A percentile compares a stretch with the other conserved stretches of the same genome.
Conservation (phyloP, 371 early-diverging fungal genomes). For the Mortierella sp. region DNA sequence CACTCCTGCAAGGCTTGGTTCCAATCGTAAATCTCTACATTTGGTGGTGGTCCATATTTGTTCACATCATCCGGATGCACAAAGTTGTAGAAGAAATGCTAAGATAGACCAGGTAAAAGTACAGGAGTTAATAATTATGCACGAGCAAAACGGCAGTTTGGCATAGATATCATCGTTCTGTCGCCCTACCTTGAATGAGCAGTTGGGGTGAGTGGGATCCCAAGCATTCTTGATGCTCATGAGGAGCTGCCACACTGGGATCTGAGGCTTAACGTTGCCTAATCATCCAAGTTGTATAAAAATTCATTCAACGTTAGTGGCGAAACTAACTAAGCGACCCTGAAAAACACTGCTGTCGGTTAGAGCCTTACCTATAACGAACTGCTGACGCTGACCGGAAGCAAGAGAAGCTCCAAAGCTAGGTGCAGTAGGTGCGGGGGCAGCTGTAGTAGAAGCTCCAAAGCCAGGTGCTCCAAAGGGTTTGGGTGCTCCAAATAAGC, state of each 20-base stretch:
- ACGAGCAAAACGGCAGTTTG: not conserved
- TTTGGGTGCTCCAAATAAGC: slow-evolving; percentile 51
- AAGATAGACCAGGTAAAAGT: not conserved
- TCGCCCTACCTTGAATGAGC: slow-evolving; percentile 77
- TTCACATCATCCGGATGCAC: slow-evolving; percentile 85
- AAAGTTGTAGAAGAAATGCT: slow-evolving; percentile 93
- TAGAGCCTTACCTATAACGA: slow-evolving; percentile 40
- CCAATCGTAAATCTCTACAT: slow-evolving; percentile 84
- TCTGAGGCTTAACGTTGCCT: slow-evolving; percentile 61
- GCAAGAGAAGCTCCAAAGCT: slow-evolving; percentile 47
- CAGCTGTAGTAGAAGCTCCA: slow-evolving; percentile 31
- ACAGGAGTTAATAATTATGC: not conserved
- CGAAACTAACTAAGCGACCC: not conserved
- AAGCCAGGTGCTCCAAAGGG: slow-evolving; percentile 33
- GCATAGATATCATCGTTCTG: not conserved
- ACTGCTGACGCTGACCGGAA: slow-evolving; percentile 44
- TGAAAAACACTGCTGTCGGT: slow-evolving; percentile 1
- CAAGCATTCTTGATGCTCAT: slow-evolving; percentile 79
- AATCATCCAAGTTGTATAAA: slow-evolving; percentile 37
- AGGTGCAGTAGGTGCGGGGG: slow-evolving; percentile 34
- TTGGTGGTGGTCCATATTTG: slow-evolving; percentile 80
- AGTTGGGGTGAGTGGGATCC: slow-evolving; percentile 84
- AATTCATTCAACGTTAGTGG: not conserved
- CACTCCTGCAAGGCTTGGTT: slow-evolving; percentile 85
- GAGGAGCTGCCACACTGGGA: slow-evolving; percentile 69